Percentiles rank a stretch among this genome's conserved stretches.
These are phyloP conservation scores for Verticillium alfalfae DNA, from an alignment of 2,329 filamentous ascomycete species.

Conservation along the genomic window DNA sequence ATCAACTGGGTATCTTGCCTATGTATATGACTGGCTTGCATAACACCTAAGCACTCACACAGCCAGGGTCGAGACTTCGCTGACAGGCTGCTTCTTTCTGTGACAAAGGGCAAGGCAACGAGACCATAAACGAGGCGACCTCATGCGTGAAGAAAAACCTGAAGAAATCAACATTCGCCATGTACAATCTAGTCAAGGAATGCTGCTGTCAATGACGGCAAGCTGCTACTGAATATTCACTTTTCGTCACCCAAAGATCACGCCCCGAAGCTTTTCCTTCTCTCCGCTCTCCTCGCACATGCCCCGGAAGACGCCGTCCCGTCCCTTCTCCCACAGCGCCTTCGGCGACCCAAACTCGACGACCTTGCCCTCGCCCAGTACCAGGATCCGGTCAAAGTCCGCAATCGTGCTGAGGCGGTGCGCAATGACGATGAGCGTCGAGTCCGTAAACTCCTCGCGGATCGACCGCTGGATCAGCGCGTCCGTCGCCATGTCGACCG, in stretches of 20 bases:
- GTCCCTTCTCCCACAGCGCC: constrained; percentile 50
- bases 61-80: too few relatives aligned
- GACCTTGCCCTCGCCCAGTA: constrained; percentile 61
- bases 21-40: too few relatives aligned
- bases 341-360: constrained; percentile 62
- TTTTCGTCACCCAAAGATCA: constrained; percentile 29
- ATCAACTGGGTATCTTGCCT: too few relatives aligned
- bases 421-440: constrained; percentile 68
- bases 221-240: background rate
- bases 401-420: constrained; percentile 72
- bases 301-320: constrained; percentile 50
- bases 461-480: constrained; percentile 68
- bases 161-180: background rate
- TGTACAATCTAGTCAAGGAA: background rate
- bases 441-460: constrained; percentile 63
- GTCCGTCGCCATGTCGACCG: constrained; percentile 74
- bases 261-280: constrained; percentile 43
- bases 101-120: too few relatives aligned
- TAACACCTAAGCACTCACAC: too few relatives aligned
- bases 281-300: constrained; percentile 60
- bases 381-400: constrained; percentile 70
- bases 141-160: background rate
- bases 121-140: background rate
- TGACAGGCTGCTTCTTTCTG: too few relatives aligned
- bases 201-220: background rate